These are phyloP conservation scores for Cryptosporidium viatorum DNA, from an alignment of 169 alveolate genomes.

Conservation along the genomic window DNA sequence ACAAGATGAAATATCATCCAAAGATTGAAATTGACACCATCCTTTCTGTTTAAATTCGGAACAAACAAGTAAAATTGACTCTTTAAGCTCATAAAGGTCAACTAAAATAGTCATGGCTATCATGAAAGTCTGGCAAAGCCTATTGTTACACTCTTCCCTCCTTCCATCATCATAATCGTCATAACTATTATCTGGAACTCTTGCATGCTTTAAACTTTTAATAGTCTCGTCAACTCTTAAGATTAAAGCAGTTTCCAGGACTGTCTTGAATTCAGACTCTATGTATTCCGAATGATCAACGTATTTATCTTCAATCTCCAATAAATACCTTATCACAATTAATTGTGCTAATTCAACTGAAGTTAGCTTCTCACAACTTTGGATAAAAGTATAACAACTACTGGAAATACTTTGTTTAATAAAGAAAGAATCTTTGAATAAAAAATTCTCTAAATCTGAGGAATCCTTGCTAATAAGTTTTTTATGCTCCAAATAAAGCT, in stretches of 20 bases:
- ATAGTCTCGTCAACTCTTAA: conserved; percentile 14
- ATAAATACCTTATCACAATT: conserved; percentile 12
- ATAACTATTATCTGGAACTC: not conserved
- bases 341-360: conserved; percentile 32
- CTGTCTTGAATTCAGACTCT: not conserved
- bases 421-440: not conserved
- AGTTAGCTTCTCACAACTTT: conserved; percentile 15
- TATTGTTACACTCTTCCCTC: not conserved
- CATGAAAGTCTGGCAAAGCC: not conserved
- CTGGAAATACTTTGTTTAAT: conserved; percentile 21
- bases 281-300: not conserved
- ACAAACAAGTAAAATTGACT: not conserved
- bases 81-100: conserved; percentile 30
- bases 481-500: not conserved
- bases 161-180: not conserved
- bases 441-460: not conserved
- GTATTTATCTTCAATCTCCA: conserved; percentile 8
- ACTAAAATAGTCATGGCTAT: not conserved
- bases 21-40: not conserved
- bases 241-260: conserved; percentile 7
- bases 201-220: not conserved
- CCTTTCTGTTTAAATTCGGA: conserved; percentile 19
- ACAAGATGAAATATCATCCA: not conserved
- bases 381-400: conserved; percentile 28
- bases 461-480: not conserved